Conservation (phyloP, 495 filamentous ascomycete genomes). For the Xylaria sp. region DNA sequence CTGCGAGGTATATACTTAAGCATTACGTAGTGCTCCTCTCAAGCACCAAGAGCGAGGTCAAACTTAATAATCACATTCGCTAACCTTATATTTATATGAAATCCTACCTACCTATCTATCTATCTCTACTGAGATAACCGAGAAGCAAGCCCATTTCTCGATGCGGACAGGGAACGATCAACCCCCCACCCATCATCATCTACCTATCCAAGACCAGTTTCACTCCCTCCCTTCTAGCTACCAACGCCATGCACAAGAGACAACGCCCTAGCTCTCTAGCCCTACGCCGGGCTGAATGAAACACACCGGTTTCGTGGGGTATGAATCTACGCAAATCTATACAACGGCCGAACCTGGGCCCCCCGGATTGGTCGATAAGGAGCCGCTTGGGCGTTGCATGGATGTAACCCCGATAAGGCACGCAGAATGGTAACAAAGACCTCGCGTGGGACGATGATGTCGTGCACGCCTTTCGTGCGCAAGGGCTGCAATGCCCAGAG, state of each 20-base stretch:
- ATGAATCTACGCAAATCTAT: background rate
- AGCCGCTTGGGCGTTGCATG: slow-evolving; percentile 12
- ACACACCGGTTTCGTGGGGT: slow-evolving; percentile 5
- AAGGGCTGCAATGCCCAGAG: too few relatives aligned
- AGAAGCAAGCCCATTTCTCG: background rate
- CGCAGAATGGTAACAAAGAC: background rate
- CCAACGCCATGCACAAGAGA: background rate
- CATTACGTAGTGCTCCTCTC: background rate
- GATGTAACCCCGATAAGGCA: slow-evolving; percentile 20
- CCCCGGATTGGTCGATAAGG: slow-evolving; percentile 23
- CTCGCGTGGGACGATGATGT: background rate
- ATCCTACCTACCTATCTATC: background rate
- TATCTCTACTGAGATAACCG: background rate
- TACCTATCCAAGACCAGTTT: background rate
- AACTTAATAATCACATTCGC: background rate
- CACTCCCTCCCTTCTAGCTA: too few relatives aligned
- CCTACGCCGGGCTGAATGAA: slow-evolving; percentile 15
- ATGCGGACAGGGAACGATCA: background rate
- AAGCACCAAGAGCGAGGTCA: background rate
- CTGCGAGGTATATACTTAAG: background rate
- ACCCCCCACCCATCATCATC: slow-evolving; percentile 7
- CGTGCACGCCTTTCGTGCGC: background rate
- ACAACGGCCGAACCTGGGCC: background rate
- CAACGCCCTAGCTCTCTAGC: background rate
- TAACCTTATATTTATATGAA: slow-evolving; percentile 14